phyloP scores from a whole-genome alignment of 2,329 filamentous ascomycete species.

The Aphanocladium album region DNA sequence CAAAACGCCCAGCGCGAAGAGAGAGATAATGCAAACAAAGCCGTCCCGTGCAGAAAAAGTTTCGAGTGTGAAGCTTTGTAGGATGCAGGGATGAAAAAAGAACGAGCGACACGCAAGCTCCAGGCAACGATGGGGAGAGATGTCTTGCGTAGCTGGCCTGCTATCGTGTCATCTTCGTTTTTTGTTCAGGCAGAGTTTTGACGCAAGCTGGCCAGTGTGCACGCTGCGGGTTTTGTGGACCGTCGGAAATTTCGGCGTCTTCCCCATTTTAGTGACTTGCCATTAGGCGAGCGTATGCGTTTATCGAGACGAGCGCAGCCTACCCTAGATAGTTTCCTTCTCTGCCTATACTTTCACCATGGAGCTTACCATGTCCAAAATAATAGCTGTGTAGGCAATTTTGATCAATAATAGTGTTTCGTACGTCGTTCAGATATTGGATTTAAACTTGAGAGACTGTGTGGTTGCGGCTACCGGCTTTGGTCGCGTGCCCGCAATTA shows the following conservation, averaged over 20 bases:
- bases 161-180: conserved; percentile 16
- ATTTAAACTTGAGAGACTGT: not conserved
- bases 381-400: not conserved
- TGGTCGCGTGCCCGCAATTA: conserved; percentile 10
- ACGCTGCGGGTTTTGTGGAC: conserved; percentile 12
- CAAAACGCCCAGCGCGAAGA: conserved; percentile 13
- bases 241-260: conserved; percentile 7
- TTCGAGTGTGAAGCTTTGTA: conserved; percentile 11
- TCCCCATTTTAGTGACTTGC: conserved; percentile 5
- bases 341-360: not conserved
- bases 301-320: conserved; percentile 3
- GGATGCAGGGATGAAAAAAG: conserved; percentile 8
- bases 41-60: conserved; percentile 2
- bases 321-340: not conserved
- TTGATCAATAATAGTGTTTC: no score
- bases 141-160: conserved; percentile 12
- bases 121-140: conserved; percentile 14
- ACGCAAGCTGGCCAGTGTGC: conserved; percentile 2
- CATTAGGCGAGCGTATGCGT: conserved; percentile 2
- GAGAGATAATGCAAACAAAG: conserved; percentile 14
- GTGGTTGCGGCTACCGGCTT: not conserved
- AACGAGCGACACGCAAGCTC: conserved; percentile 12
- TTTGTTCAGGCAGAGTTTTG: conserved; percentile 13
- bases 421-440: no score
- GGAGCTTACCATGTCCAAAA: not conserved